phyloP scores from a whole-genome alignment of 202 grass and related monocot species.

The Schoenoplectus triqueter region DNA sequence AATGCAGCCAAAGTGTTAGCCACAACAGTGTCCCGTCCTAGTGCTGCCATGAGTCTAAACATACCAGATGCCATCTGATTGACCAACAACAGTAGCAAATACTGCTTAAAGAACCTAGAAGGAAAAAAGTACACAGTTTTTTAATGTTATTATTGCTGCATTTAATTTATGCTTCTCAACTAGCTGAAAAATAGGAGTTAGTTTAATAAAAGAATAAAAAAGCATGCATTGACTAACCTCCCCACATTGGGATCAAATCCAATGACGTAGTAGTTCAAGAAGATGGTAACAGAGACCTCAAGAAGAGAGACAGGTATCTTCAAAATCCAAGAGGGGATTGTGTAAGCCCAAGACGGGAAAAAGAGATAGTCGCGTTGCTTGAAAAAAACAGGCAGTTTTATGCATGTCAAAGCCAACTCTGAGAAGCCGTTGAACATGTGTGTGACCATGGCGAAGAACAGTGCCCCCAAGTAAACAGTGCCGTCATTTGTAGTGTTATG shows the following conservation, averaged over 20 bases:
- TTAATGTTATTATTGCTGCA: constrained; percentile 8
- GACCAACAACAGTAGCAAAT: constrained; percentile 60
- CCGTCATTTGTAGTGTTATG: constrained; percentile 47
- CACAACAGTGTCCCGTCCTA: constrained; percentile 65
- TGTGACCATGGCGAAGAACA: constrained; percentile 60
- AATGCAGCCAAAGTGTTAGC: constrained; percentile 72
- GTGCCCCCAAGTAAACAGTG: constrained; percentile 61
- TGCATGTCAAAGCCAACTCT: constrained; percentile 66
- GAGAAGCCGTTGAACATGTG: constrained; percentile 92
- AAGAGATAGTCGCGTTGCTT: constrained; percentile 87
- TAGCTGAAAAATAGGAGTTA: background rate
- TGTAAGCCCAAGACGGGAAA: constrained; percentile 79
- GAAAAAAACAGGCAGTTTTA: constrained; percentile 86
- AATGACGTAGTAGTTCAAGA: constrained; percentile 85
- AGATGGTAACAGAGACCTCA: constrained; percentile 67
- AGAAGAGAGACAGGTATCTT: constrained; percentile 77
- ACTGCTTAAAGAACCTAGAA: constrained; percentile 74
- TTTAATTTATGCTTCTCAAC: background rate
- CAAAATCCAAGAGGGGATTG: constrained; percentile 78
- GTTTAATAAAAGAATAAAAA: constrained; percentile 19
- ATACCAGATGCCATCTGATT: constrained; percentile 71
- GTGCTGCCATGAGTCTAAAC: constrained; percentile 63
- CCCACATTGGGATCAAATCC: constrained; percentile 73
- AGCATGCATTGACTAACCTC: constrained; percentile 51
- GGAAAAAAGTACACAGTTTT: constrained; percentile 12